These are phyloP conservation scores for Spongiforma sp. DNA, from an alignment of 1,284 basidiomycete species.

Conservation along the genomic window DNA sequence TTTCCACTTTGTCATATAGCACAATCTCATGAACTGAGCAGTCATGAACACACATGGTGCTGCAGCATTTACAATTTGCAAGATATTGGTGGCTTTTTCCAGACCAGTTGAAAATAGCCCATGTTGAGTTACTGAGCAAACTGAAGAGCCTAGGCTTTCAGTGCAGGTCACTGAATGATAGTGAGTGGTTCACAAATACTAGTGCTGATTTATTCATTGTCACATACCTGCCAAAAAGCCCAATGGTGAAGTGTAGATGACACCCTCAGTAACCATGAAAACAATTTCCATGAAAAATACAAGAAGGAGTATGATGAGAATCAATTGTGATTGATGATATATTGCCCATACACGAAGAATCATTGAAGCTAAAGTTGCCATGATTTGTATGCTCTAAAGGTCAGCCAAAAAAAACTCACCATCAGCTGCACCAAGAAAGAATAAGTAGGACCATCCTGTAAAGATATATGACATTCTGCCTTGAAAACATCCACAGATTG, in stretches of 20 bases:
- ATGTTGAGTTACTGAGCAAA: too few species aligned
- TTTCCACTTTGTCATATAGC: neutral
- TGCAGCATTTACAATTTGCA: neutral
- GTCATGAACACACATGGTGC: neutral
- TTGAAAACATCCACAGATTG: neutral
- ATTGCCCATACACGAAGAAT: slow-evolving; percentile 15
- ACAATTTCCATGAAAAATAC: neutral
- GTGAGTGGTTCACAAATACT: neutral
- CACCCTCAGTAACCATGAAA: neutral
- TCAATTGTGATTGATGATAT: slow-evolving; percentile 4
- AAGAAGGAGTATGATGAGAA: slow-evolving; percentile 1
- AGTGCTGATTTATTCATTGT: neutral
- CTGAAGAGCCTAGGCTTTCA: neutral
- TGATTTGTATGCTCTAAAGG: neutral
- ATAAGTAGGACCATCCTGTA: neutral
- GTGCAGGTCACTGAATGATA: neutral
- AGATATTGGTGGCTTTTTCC: neutral
- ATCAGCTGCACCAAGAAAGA: slow-evolving; percentile 11
- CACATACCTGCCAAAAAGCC: neutral
- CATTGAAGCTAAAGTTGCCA: slow-evolving; percentile 1
- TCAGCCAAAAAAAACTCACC: slow-evolving; percentile 1
- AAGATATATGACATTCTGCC: neutral
- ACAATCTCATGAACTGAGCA: neutral
- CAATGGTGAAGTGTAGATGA: too few species aligned
- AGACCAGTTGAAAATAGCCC: too few species aligned